phyloP scores from a whole-genome alignment of 1,284 basidiomycete genomes.

The Calocybe gambosa region DNA sequence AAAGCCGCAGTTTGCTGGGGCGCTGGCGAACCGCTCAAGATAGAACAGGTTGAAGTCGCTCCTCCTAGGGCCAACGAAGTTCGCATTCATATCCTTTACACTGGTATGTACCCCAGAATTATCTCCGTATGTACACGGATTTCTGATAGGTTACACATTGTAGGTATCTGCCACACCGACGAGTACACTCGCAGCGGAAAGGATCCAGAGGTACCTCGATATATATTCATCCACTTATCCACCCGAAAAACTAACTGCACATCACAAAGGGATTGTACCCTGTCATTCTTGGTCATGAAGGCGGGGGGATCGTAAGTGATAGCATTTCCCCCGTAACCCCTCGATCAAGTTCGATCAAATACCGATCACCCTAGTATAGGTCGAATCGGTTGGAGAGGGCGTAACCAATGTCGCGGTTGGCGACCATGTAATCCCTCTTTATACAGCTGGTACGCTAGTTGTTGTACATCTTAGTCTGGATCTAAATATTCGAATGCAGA shows the following conservation, averaged over 20 bases:
- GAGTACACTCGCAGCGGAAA: constrained; percentile 96
- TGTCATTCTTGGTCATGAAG: constrained; percentile 90
- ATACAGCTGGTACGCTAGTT: constrained; percentile 69
- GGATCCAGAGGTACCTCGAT: constrained; percentile 74
- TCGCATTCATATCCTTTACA: constrained; percentile 87
- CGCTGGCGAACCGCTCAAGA: constrained; percentile 81
- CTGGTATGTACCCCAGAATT: constrained; percentile 46
- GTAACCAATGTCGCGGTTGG: constrained; percentile 80
- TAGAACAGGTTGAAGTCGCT: constrained; percentile 92
- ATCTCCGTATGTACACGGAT: constrained; percentile 6
- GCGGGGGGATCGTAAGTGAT: constrained; percentile 71
- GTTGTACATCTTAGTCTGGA: no score
- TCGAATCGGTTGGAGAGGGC: constrained; percentile 92
- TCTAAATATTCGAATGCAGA: constrained; percentile 40
- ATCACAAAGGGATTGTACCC: constrained; percentile 81
- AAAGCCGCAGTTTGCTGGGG: constrained; percentile 97
- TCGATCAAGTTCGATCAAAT: constrained; percentile 14
- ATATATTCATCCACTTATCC: background rate
- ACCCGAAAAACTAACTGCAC: background rate
- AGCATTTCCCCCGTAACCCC: background rate
- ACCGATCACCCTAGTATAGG: constrained; percentile 35
- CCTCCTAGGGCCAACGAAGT: constrained; percentile 92
- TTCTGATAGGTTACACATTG: constrained; percentile 9
- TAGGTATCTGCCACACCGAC: constrained; percentile 97
- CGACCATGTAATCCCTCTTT: constrained; percentile 92